Conservation (phyloP, 2,329 filamentous ascomycete species). For the Fusarium marasasianum region DNA sequence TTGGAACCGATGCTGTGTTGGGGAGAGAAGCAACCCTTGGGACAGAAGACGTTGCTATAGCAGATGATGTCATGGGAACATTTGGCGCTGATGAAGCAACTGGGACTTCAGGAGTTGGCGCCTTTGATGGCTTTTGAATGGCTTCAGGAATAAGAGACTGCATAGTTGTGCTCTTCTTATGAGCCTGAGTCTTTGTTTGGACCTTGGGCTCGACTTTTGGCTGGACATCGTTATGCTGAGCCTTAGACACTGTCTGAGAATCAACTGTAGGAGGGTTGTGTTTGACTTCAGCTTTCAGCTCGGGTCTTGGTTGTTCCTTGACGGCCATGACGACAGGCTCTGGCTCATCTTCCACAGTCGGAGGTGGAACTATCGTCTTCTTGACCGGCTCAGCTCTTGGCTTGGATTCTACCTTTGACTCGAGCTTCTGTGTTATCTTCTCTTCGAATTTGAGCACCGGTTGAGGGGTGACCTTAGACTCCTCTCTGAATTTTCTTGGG, state of each 20-base stretch:
- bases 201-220: background rate
- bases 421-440: background rate
- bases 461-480: background rate
- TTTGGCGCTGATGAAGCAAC: background rate
- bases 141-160: background rate
- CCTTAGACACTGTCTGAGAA: background rate
- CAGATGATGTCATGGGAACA: background rate
- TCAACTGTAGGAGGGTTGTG: background rate
- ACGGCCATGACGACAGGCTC: background rate
- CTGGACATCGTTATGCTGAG: background rate
- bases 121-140: background rate
- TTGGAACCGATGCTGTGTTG: background rate
- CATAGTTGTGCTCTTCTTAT: background rate
- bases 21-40: background rate
- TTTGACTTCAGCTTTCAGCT: background rate
- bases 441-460: background rate
- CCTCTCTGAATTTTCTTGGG: background rate
- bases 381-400: background rate
- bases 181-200: background rate
- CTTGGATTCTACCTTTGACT: background rate
- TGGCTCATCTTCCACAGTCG: slow-evolving; percentile 8
- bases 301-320: background rate
- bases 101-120: background rate
- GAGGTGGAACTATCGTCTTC: background rate
- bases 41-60: background rate